Evolutionary conservation across 331 rosid genomes (phyloP), one percentile per base, ranked within the genome.

Genomic region (Malus hybrid): DNA sequence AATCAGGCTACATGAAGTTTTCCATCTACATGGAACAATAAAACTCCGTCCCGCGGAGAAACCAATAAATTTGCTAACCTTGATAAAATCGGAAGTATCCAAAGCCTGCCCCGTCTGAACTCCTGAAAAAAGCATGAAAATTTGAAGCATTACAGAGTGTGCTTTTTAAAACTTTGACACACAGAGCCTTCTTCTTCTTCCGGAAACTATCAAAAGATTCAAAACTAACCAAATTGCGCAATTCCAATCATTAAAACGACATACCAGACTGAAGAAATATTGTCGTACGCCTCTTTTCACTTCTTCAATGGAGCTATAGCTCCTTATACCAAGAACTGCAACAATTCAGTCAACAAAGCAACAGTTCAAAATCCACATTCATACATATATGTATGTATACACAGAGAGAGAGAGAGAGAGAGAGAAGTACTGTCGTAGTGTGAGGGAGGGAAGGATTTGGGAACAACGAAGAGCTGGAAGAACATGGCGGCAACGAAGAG

Each of bases 361-460:
- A 13, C 9, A 3, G 2, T 65, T 65, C 12, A 10, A 65, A 65
- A 65, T 9, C 28, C 39, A 52, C 28, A 60, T 10, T 30, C 15
- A 52, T 29, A 39, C 56, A 46, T 29, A 26, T 33, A 44, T 42
- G 46, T 42, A 7, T 20, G 20, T 7, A 8, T 1, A 18, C 6
- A 62, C 10, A 22, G 52, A 10, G 24, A 10, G 63, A 72, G 63
- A 48, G 20, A 26, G 34, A 60, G 52, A 33, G 28, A 74, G 73
- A 75, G 73, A 32, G 73, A 57, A 14, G 72, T 32, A 89, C 98
- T 88, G 70, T 89, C 96, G 77, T 91, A 93, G 53, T 91, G 93
- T 55, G 98, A 88, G 57, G 88, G 75, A 79, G 97, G 98, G 66
- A 87, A 93, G 30, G 97, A 84, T 36, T 83, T 89, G 81, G 98